Evolutionary conservation across 352 stramenopile genomes (phyloP).

Genomic region (Thraustotheca clavata): DNA sequence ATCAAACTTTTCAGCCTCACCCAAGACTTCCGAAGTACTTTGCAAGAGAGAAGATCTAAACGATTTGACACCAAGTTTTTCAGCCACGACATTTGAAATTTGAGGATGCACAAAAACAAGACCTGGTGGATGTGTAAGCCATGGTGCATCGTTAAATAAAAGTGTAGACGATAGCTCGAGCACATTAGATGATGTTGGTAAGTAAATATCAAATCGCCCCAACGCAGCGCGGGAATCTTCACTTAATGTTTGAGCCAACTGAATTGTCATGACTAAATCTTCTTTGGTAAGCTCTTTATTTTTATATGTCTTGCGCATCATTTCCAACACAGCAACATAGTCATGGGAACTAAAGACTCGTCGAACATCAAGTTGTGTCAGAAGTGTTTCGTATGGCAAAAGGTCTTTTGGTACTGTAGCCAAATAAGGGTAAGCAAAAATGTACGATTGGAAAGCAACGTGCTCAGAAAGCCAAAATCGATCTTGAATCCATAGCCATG

Average conservation of each 20-base stretch:
- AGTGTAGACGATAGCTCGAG: constrained; percentile 38
- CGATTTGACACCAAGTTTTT: constrained; percentile 53
- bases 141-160: constrained; percentile 60
- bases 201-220: constrained; percentile 45
- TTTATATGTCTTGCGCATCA: constrained; percentile 36
- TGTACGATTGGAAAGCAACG: constrained; percentile 36
- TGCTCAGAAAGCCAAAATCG: constrained; percentile 43
- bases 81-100: constrained; percentile 65
- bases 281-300: constrained; percentile 33
- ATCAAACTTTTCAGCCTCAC: constrained; percentile 33
- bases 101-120: constrained; percentile 58
- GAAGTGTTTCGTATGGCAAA: constrained; percentile 51
- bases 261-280: constrained; percentile 44
- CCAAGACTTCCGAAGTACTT: constrained; percentile 22
- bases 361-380: constrained; percentile 51
- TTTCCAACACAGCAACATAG: constrained; percentile 47
- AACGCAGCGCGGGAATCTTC: constrained; percentile 32
- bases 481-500: constrained; percentile 54
- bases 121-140: constrained; percentile 30
- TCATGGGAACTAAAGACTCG: constrained; percentile 45
- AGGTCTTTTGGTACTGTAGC: constrained; percentile 51
- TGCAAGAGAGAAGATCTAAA: constrained; percentile 45
- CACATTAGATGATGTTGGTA: constrained; percentile 37
- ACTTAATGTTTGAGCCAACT: constrained; percentile 57
- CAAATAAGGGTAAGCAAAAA: constrained; percentile 61